Percentiles rank a stretch among this genome's conserved stretches.
Evolutionary conservation across 345 rosid species (phyloP).

Genomic region (Kandelia obovata): DNA sequence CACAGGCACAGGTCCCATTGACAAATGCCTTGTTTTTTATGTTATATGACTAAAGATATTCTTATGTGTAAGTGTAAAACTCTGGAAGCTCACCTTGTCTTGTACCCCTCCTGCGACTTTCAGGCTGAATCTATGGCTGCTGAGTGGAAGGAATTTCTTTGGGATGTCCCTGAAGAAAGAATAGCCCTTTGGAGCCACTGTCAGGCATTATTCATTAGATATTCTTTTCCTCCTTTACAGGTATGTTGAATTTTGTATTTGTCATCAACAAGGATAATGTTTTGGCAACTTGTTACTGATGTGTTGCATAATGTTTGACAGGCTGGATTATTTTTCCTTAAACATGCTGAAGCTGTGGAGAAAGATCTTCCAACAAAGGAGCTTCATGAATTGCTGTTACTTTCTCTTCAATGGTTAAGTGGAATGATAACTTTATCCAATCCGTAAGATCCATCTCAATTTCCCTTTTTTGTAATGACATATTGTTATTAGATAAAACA

Average conservation of each 20-base stretch:
- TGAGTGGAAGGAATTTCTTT: slow-evolving; percentile 99
- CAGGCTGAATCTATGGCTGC: slow-evolving; percentile 99
- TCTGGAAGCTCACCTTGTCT: slow-evolving; percentile 9
- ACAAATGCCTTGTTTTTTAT: not conserved
- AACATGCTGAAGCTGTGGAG: slow-evolving; percentile 89
- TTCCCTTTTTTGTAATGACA: slow-evolving; percentile 8
- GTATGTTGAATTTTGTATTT: slow-evolving; percentile 30
- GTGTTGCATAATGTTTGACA: slow-evolving; percentile 32
- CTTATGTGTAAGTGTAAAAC: too few relatives aligned
- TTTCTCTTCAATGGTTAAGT: slow-evolving; percentile 94
- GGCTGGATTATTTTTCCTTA: slow-evolving; percentile 95
- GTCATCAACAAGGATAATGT: not conserved
- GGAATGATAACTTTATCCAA: slow-evolving; percentile 73
- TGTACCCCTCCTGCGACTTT: slow-evolving; percentile 12
- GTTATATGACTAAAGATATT: too few relatives aligned
- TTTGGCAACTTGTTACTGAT: slow-evolving; percentile 11
- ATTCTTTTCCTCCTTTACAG: slow-evolving; percentile 83
- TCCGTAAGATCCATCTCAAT: slow-evolving; percentile 56
- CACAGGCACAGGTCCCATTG: not conserved
- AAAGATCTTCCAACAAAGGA: slow-evolving; percentile 93
- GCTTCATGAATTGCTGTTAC: slow-evolving; percentile 83
- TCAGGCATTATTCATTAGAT: slow-evolving; percentile 83
- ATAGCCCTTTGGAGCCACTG: slow-evolving; percentile 97
- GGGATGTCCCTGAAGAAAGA: slow-evolving; percentile 99
- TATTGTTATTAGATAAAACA: slow-evolving; percentile 1